phyloP scores from a whole-genome alignment of 305 asterid genomes.

The Coffea humblotiana region DNA sequence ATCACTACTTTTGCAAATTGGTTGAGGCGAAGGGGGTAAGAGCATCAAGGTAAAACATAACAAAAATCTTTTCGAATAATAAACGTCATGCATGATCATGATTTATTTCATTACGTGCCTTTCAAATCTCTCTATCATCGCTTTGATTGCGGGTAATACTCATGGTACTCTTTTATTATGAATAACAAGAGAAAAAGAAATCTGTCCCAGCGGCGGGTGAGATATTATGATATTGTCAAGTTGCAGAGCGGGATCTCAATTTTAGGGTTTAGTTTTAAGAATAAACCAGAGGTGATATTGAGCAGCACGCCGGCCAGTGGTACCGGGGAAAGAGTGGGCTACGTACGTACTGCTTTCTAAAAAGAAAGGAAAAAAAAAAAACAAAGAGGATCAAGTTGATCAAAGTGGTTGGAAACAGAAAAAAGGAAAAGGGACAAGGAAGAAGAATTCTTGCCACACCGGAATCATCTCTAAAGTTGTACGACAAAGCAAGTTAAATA shows the following conservation, averaged over 20 bases:
- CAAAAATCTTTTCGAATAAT: neutral
- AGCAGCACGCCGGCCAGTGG: neutral
- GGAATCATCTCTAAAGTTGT: conserved; percentile 19
- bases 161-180: neutral
- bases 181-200: neutral
- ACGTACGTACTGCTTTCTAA: neutral
- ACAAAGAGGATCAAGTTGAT: conserved; percentile 17
- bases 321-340: neutral
- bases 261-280: conserved; percentile 15
- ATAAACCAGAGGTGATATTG: neutral
- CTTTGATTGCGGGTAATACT: neutral
- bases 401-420: neutral
- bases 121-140: neutral
- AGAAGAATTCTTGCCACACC: neutral
- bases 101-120: neutral
- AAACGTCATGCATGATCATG: neutral
- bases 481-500: conserved; percentile 17
- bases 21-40: neutral
- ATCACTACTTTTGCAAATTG: neutral
- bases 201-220: neutral
- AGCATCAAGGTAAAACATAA: neutral
- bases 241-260: neutral
- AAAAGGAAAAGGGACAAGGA: conserved; percentile 1
- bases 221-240: conserved; percentile 11
- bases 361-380: neutral